phyloP scores from a whole-genome alignment of 2,329 filamentous ascomycete species.

The Fusarium caatingaense region DNA sequence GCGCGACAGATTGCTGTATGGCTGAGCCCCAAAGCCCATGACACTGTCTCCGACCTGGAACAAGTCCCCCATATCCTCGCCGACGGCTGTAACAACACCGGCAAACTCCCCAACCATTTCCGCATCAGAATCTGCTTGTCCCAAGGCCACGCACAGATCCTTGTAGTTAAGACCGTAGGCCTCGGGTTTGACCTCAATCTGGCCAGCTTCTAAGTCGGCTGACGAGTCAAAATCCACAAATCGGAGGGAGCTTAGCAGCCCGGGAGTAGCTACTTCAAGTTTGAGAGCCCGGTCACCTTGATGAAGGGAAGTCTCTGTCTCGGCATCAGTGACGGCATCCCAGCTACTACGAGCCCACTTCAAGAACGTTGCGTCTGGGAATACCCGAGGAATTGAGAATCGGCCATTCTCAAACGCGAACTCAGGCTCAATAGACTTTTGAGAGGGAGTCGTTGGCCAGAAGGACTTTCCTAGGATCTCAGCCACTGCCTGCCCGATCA shows the following conservation, averaged over 20 bases:
- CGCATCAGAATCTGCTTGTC: not conserved
- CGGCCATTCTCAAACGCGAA: not conserved
- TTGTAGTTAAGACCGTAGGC: constrained; percentile 5
- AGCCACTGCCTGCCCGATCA: not conserved
- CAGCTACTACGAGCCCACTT: constrained; percentile 12
- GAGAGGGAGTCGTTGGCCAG: not conserved
- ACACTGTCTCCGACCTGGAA: constrained; percentile 4
- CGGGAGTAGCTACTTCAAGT: not conserved
- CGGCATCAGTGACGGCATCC: not conserved
- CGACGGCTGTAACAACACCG: not conserved
- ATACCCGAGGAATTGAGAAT: not conserved
- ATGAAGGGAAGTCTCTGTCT: not conserved
- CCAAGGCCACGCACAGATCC: not conserved
- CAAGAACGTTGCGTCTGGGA: constrained; percentile 1
- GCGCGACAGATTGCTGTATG: constrained; percentile 2
- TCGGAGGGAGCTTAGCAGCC: not conserved
- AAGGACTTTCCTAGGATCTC: not conserved
- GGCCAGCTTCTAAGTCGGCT: not conserved
- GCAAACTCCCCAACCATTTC: constrained; percentile 4
- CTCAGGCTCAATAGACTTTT: constrained; percentile 1
- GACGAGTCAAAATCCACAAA: not conserved
- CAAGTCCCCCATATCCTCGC: not conserved
- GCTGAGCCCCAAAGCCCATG: constrained; percentile 13
- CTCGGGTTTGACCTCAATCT: not conserved
- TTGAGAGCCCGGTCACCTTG: not conserved